Evolutionary conservation across 2,329 filamentous ascomycete species (phyloP), one percentile per base, ranked within the genome.

Genomic region (Tympanopsis confertula): DNA sequence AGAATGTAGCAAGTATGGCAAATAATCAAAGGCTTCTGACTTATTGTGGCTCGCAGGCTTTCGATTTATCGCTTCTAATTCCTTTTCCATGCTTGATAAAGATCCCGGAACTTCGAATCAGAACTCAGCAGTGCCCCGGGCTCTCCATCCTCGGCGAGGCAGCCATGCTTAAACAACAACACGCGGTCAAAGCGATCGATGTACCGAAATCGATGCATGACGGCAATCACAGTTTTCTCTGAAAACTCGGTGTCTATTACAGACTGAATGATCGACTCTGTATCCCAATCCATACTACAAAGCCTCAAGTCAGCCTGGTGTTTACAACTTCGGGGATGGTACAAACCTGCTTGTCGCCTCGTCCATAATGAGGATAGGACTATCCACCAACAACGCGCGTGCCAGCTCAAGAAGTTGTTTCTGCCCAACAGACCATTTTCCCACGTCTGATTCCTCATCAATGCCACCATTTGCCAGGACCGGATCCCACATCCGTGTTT

Each of bases 241-340:
- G 29, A 33, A 38, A 51, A 50, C 12, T 44, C 44, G 3, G 19
- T 42, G 38, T 50, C 45, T 20, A 51, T 40, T 5, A 49, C 38
- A n/a, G 44, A 32, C 39, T 50, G 46, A 42, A 50, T 49, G 7
- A 43, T 29, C 5, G 40, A 19, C 28, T 51, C 48, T 1, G 47
- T 51, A 12, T 44, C 39, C 20, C 19, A 18, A 17, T 50, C 48
- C 5, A 50, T 43, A 36, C 48, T 50, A 18, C 29, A 33, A 7
- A 5, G 18, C 20, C 13, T 4, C 17, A 26, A n/a, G n/a, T n/a
- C n/a, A n/a, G n/a, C n/a, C n/a, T n/a, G n/a, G n/a, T n/a, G n/a
- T n/a, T n/a, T n/a, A n/a, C n/a, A n/a, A n/a, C n/a, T n/a, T n/a
- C n/a, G n/a, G n/a, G n/a, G 14, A 35, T 13, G 14, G 13, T 5